These are phyloP conservation scores for Nakaseomyces sp. DNA, from an alignment of 1,139 yeast species.

Conservation along the genomic window DNA sequence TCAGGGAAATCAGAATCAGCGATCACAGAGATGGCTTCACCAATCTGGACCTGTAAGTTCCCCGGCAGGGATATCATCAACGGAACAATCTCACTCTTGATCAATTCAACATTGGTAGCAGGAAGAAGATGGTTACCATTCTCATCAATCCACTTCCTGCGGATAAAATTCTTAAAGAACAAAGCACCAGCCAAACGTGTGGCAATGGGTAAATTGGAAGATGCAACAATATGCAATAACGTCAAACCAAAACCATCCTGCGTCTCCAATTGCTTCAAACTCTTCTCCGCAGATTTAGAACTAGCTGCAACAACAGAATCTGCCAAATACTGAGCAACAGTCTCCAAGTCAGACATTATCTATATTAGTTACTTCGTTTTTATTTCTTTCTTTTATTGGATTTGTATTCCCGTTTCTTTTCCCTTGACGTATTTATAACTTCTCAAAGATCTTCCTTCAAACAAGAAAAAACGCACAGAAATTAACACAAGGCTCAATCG, in stretches of 20 bases:
- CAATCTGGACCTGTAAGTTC: constrained; percentile 75
- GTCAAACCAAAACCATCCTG: constrained; percentile 68
- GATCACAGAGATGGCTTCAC: constrained; percentile 84
- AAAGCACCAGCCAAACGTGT: constrained; percentile 82
- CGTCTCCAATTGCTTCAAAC: constrained; percentile 51
- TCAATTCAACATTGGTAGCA: constrained; percentile 50
- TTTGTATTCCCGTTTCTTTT: too few species aligned
- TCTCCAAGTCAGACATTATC: constrained; percentile 33
- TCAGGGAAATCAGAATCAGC: constrained; percentile 96
- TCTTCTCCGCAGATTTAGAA: constrained; percentile 55
- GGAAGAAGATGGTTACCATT: constrained; percentile 70
- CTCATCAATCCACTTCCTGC: constrained; percentile 82
- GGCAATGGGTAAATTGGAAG: constrained; percentile 43
- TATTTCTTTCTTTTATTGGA: neutral
- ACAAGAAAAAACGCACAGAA: too few species aligned
- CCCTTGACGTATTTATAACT: too few species aligned
- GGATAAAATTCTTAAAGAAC: constrained; percentile 80
- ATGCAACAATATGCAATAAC: constrained; percentile 70
- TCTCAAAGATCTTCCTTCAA: too few species aligned
- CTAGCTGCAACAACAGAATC: constrained; percentile 36
- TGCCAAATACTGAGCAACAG: constrained; percentile 30
- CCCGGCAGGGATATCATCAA: constrained; percentile 77
- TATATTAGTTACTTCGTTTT: neutral
- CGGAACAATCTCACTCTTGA: constrained; percentile 70
- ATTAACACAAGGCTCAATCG: too few species aligned